These are phyloP conservation scores for Vicia sativa DNA, from an alignment of 306 rosid species.

Conservation along the genomic window DNA sequence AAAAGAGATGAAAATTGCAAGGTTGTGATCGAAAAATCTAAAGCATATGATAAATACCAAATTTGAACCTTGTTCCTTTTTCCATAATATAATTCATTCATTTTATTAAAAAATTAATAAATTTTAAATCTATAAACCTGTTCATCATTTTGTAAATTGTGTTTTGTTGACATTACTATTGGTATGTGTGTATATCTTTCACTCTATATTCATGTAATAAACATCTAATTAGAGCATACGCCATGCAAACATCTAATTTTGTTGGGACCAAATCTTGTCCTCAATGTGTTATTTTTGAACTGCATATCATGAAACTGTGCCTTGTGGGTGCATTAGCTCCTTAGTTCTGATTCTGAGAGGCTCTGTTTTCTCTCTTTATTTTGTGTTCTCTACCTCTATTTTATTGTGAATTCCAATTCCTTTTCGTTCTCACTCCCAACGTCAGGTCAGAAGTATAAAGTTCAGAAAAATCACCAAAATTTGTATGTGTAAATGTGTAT, in stretches of 20 bases:
- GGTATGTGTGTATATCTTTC: slow-evolving; percentile 5
- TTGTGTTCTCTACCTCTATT: no score
- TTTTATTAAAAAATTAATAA: neutral
- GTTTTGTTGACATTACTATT: slow-evolving; percentile 18
- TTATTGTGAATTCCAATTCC: neutral
- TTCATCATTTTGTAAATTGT: slow-evolving; percentile 20
- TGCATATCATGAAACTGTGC: neutral
- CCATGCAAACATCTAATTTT: slow-evolving; percentile 4
- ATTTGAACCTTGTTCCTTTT: slow-evolving; percentile 21
- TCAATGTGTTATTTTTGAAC: neutral
- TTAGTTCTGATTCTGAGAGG: neutral
- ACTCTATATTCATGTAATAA: slow-evolving; percentile 22
- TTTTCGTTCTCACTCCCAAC: neutral
- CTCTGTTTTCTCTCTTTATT: no score
- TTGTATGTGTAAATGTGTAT: no score
- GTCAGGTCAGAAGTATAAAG: no score
- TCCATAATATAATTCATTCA: neutral
- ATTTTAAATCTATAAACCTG: slow-evolving; percentile 20
- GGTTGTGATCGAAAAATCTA: slow-evolving; percentile 67
- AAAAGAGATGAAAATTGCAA: slow-evolving; percentile 55
- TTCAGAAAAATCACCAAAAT: no score
- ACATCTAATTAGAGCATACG: slow-evolving; percentile 14
- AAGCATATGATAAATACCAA: slow-evolving; percentile 55
- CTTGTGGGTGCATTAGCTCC: slow-evolving; percentile 1
- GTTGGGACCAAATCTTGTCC: slow-evolving; percentile 2